A percentile compares a stretch with the other conserved stretches of the same genome.
Conservation (phyloP, 805 yeast genomes). For the Pichia paraexigua region DNA sequence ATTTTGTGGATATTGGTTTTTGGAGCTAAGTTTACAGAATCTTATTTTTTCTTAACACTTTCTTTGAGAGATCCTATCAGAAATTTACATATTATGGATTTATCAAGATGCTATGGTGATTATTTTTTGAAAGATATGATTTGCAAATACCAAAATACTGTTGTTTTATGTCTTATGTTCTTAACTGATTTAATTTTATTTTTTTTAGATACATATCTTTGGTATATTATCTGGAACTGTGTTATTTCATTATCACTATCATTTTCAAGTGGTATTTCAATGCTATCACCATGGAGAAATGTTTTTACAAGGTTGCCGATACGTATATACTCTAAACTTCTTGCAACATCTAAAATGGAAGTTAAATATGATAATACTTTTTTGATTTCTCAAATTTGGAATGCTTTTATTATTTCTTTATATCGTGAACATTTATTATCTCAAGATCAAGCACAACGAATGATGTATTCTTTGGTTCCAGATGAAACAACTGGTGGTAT, state of each 20-base stretch:
- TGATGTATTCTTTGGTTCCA: constrained; percentile 36
- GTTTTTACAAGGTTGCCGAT: constrained; percentile 44
- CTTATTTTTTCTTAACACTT: constrained; percentile 45
- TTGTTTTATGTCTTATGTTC: constrained; percentile 34
- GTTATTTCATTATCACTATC: constrained; percentile 41
- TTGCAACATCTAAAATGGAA: constrained; percentile 38
- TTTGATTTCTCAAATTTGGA: constrained; percentile 45
- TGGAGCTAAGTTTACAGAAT: constrained; percentile 42
- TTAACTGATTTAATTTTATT: constrained; percentile 42
- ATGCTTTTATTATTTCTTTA: constrained; percentile 45
- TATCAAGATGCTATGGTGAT: constrained; percentile 39
- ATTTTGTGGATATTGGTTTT: constrained; percentile 42
- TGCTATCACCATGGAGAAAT: constrained; percentile 53
- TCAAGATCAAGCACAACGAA: constrained; percentile 37
- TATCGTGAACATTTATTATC: constrained; percentile 47
- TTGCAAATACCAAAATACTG: constrained; percentile 35
- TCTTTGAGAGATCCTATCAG: constrained; percentile 45
- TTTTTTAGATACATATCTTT: constrained; percentile 47
- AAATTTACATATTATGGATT: constrained; percentile 37
- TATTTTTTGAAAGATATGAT: constrained; percentile 32
- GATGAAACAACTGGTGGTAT: constrained; percentile 38
- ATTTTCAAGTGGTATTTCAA: constrained; percentile 44
- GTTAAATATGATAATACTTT: constrained; percentile 34
- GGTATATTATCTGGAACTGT: constrained; percentile 53
- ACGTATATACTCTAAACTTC: constrained; percentile 40